phyloP scores from a whole-genome alignment of 169 alveolate species.

The Besnoitia besnoiti region DNA sequence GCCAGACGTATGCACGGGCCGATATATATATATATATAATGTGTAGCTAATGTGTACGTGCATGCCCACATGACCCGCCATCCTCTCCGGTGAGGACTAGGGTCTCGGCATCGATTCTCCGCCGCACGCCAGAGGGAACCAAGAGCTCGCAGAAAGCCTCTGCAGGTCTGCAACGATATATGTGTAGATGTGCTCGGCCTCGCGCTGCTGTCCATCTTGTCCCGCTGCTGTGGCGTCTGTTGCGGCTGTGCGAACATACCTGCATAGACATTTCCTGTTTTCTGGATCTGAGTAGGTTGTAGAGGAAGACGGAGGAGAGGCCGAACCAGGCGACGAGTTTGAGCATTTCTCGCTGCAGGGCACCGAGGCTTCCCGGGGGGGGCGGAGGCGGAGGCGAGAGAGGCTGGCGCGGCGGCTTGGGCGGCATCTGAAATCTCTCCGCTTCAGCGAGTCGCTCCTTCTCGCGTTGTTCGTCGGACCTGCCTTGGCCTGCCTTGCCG shows the following conservation, averaged over 20 bases:
- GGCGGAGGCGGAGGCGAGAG: neutral
- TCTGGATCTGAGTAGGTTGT: neutral
- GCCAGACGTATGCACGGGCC: too few species aligned
- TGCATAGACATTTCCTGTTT: conserved; percentile 4
- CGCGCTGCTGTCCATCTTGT: neutral
- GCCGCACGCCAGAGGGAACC: too few species aligned
- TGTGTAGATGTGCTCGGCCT: too few species aligned
- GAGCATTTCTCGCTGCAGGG: neutral
- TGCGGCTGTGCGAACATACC: neutral
- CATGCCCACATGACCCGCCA: too few species aligned
- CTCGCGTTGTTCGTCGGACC: neutral
- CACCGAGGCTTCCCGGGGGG: conserved; percentile 9
- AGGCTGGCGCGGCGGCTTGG: too few species aligned
- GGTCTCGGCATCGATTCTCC: too few species aligned
- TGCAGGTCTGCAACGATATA: too few species aligned
- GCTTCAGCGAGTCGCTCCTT: neutral
- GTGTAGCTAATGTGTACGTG: too few species aligned
- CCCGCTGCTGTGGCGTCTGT: neutral
- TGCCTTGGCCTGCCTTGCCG: neutral
- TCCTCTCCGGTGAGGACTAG: too few species aligned
- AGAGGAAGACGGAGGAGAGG: neutral
- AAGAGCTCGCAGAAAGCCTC: too few species aligned
- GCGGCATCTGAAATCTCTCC: too few species aligned
- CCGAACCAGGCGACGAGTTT: neutral
- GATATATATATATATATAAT: too few species aligned